Evolutionary conservation across 2,329 filamentous ascomycete species (phyloP).

Genomic region (Domatiomyces catenatus): DNA sequence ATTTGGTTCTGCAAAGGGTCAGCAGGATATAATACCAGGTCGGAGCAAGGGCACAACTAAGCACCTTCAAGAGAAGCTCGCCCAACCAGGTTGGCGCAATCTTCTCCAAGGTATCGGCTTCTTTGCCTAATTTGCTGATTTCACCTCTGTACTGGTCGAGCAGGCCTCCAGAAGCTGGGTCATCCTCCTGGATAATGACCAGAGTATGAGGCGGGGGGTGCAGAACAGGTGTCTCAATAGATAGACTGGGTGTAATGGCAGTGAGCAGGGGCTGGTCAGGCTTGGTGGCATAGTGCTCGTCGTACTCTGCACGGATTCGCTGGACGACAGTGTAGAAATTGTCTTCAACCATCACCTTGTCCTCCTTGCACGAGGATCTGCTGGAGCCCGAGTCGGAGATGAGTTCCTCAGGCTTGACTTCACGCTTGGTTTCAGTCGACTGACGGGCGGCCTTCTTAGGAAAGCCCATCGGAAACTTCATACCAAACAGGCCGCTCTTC

Average conservation of each 20-base stretch:
- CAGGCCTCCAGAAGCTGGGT: slow-evolving; percentile 46
- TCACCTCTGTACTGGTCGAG: slow-evolving; percentile 86
- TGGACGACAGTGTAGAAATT: slow-evolving; percentile 33
- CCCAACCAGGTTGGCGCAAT: slow-evolving; percentile 83
- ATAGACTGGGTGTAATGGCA: slow-evolving; percentile 28
- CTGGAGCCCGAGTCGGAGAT: slow-evolving; percentile 42
- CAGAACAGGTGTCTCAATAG: slow-evolving; percentile 31
- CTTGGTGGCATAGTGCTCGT: slow-evolving; percentile 26
- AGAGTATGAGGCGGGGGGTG: slow-evolving; percentile 35
- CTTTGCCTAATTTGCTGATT: slow-evolving; percentile 58
- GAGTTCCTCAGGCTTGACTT: slow-evolving; percentile 47
- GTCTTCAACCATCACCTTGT: slow-evolving; percentile 33
- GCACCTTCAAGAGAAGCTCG: slow-evolving; percentile 60
- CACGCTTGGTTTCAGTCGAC: slow-evolving; percentile 54
- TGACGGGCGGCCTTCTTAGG: slow-evolving; percentile 62
- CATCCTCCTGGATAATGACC: slow-evolving; percentile 51
- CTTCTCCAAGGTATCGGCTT: slow-evolving; percentile 72
- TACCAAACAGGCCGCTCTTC: slow-evolving; percentile 55
- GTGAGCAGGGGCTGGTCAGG: slow-evolving; percentile 24
- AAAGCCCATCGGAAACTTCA: slow-evolving; percentile 59
- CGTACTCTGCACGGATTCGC: slow-evolving; percentile 31
- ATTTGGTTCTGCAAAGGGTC: slow-evolving; percentile 48
- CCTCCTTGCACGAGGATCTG: slow-evolving; percentile 37
- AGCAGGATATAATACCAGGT: not conserved
- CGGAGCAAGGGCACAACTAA: slow-evolving; percentile 8